phyloP scores from a whole-genome alignment of 1,139 yeast genomes.

The Kodamaea plutei region DNA sequence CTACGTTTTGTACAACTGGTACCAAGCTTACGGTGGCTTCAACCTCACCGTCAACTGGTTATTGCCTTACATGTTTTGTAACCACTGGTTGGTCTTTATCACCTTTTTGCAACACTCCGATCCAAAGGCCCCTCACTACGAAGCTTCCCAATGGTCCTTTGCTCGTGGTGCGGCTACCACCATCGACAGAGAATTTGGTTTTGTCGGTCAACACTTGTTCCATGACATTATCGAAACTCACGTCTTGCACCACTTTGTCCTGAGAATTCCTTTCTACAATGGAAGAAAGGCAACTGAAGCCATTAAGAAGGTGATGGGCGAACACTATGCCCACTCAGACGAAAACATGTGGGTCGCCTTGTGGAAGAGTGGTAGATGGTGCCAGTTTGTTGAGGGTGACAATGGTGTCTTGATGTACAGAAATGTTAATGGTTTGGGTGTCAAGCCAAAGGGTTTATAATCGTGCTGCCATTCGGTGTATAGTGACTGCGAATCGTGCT shows the following conservation, averaged over 20 bases:
- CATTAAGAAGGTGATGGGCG: constrained; percentile 78
- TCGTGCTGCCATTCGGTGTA: neutral
- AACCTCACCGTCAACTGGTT: constrained; percentile 68
- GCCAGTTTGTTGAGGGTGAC: constrained; percentile 83
- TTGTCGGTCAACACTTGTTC: constrained; percentile 74
- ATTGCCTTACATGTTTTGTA: constrained; percentile 74
- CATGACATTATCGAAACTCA: constrained; percentile 91
- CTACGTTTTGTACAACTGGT: constrained; percentile 59
- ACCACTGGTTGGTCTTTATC: constrained; percentile 87
- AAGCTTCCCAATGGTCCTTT: constrained; percentile 71
- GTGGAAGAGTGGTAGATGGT: constrained; percentile 67
- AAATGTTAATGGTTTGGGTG: constrained; percentile 53
- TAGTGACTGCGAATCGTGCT: too few relatives aligned
- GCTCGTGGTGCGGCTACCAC: constrained; percentile 90
- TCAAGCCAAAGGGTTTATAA: constrained; percentile 19
- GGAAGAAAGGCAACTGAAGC: constrained; percentile 79
- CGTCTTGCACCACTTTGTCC: constrained; percentile 79
- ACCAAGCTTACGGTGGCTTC: constrained; percentile 58
- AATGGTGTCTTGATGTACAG: constrained; percentile 77
- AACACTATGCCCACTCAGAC: constrained; percentile 62
- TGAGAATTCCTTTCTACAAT: constrained; percentile 82
- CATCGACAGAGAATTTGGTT: constrained; percentile 79
- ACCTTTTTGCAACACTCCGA: constrained; percentile 85
- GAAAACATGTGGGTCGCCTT: constrained; percentile 71
- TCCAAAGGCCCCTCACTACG: constrained; percentile 77